phyloP scores from a whole-genome alignment of 1,284 basidiomycete genomes.

The Apiotrichum gracile region DNA sequence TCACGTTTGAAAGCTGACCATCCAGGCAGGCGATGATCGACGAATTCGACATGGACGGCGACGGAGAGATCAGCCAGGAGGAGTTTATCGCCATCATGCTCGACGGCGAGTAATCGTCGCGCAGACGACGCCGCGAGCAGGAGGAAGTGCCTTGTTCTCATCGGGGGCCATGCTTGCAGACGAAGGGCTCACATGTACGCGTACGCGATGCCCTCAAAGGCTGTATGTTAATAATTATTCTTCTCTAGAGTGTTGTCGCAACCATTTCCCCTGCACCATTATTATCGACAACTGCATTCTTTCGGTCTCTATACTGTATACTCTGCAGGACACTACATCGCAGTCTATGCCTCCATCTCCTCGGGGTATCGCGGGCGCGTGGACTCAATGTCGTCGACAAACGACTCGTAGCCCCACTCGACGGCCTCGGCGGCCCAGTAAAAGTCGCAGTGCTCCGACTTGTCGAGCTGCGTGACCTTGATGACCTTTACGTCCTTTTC shows the following conservation, averaged over 20 bases:
- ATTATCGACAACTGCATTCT: no score
- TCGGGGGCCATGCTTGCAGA: background rate
- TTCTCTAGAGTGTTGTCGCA: no score
- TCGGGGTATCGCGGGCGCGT: constrained; percentile 38
- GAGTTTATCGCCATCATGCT: constrained; percentile 78
- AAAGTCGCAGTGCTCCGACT: constrained; percentile 51
- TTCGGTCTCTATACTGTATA: no score
- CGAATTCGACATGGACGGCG: constrained; percentile 98
- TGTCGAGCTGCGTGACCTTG: constrained; percentile 52
- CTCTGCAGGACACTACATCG: background rate
- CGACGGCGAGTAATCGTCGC: constrained; percentile 69
- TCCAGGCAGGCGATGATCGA: constrained; percentile 98
- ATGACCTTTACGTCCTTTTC: constrained; percentile 54
- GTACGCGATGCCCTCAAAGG: no score
- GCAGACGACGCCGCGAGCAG: background rate
- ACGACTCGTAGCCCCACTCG: constrained; percentile 53
- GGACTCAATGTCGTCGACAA: constrained; percentile 43
- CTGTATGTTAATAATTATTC: no score
- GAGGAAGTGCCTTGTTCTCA: background rate
- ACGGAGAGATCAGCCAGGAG: constrained; percentile 83
- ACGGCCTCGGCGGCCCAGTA: constrained; percentile 58
- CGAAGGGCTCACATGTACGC: no score
- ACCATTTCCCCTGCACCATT: no score
- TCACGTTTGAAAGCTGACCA: background rate
- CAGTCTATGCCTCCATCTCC: constrained; percentile 14